Evolutionary conservation across 257 asterid genomes (phyloP).

Genomic region (Scutellaria minor): DNA sequence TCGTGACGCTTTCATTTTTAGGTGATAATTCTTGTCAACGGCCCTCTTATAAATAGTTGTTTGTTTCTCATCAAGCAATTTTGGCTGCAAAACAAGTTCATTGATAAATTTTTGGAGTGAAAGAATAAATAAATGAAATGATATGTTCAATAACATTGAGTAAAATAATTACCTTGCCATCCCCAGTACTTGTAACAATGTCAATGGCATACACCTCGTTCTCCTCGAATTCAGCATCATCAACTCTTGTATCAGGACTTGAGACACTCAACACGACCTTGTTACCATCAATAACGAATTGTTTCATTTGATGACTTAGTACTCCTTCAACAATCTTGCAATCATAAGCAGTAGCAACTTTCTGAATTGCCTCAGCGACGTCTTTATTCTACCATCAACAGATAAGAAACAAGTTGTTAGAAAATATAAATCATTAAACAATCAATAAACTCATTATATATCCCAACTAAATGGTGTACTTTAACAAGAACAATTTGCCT

Average conservation of each 20-base stretch:
- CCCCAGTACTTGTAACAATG: slow-evolving; percentile 94
- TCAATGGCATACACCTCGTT: slow-evolving; percentile 89
- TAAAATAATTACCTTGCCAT: slow-evolving; percentile 70
- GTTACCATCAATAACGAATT: slow-evolving; percentile 92
- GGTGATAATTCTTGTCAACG: slow-evolving; percentile 81
- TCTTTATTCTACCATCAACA: slow-evolving; percentile 64
- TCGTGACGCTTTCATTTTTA: slow-evolving; percentile 93
- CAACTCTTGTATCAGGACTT: slow-evolving; percentile 80
- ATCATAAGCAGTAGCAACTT: slow-evolving; percentile 93
- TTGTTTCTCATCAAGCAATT: slow-evolving; percentile 86
- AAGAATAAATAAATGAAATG: neutral
- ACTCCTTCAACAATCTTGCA: slow-evolving; percentile 97
- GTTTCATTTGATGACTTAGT: slow-evolving; percentile 93
- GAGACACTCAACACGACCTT: slow-evolving; percentile 81
- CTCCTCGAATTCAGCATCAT: slow-evolving; percentile 95
- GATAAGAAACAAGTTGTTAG: neutral
- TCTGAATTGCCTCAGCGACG: slow-evolving; percentile 79
- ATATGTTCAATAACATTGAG: neutral
- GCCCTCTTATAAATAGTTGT: slow-evolving; percentile 92
- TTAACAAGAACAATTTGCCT: neutral
- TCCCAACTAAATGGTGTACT: neutral
- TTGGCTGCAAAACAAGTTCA: slow-evolving; percentile 56
- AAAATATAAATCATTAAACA: neutral
- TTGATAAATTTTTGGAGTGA: neutral
- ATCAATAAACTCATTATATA: neutral